A percentile compares a stretch with the other conserved stretches of the same genome.
Conservation (phyloP, 306 rosid species). For the Cotoneaster glaucophyllus region DNA sequence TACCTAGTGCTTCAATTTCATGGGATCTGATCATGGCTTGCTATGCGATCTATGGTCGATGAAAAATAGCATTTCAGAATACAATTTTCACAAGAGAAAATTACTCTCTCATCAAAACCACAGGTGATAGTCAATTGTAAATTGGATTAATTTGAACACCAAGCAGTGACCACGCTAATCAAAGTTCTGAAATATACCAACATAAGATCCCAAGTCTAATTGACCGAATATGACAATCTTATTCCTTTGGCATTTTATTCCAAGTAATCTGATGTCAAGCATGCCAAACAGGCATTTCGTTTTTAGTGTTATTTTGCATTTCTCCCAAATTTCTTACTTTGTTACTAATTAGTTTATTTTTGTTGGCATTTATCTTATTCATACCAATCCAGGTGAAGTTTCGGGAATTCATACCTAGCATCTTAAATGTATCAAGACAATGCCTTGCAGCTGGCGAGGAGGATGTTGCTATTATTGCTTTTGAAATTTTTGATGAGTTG, state of each 20-base stretch:
- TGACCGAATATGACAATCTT: background rate
- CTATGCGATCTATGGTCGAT: background rate
- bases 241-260: background rate
- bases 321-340: background rate
- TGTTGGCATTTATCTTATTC: background rate
- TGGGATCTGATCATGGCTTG: background rate
- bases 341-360: background rate
- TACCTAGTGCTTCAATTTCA: background rate
- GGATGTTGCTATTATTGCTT: constrained; percentile 90
- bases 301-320: background rate
- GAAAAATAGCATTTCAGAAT: background rate
- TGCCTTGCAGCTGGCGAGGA: constrained; percentile 98
- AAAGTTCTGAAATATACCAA: background rate
- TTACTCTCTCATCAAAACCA: background rate
- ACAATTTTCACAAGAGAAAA: background rate
- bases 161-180: background rate
- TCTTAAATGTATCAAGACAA: constrained; percentile 84
- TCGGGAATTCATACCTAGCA: constrained; percentile 96
- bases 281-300: background rate
- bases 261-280: background rate
- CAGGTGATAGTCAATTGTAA: background rate
- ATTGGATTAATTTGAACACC: background rate
- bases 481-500: constrained; percentile 95
- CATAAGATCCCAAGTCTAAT: background rate
- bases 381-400: constrained; percentile 59